Evolutionary conservation across 1,284 basidiomycete genomes (phyloP).

Genomic region (Ustilago loliicola): DNA sequence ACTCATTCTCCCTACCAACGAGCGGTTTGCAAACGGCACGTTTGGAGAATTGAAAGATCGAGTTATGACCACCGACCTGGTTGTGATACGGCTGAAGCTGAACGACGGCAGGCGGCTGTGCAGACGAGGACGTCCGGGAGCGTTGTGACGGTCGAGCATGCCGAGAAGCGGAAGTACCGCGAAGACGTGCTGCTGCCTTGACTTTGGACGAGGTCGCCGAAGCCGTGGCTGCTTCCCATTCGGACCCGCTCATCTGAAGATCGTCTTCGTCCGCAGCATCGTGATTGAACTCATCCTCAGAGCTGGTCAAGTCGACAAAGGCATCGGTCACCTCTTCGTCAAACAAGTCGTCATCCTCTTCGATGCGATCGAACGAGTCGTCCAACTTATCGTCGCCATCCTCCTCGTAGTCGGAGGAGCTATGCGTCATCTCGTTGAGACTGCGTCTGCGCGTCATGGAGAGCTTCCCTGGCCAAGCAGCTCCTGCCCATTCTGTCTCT

Average conservation of each 20-base stretch:
- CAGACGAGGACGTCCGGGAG: slow-evolving; percentile 14
- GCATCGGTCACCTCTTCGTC: slow-evolving; percentile 26
- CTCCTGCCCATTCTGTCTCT: slow-evolving; percentile 41
- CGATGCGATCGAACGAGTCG: slow-evolving; percentile 28
- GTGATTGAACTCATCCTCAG: slow-evolving; percentile 36
- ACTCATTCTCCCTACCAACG: slow-evolving; percentile 94
- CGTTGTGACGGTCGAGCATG: slow-evolving; percentile 9
- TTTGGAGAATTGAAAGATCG: slow-evolving; percentile 98
- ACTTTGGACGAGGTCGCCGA: not conserved
- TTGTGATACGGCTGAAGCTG: slow-evolving; percentile 96
- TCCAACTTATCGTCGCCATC: slow-evolving; percentile 35
- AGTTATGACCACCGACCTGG: slow-evolving; percentile 95
- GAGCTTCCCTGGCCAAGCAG: slow-evolving; percentile 36
- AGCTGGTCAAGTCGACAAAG: slow-evolving; percentile 23
- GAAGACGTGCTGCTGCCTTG: not conserved
- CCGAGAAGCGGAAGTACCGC: slow-evolving; percentile 5
- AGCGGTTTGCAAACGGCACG: slow-evolving; percentile 99
- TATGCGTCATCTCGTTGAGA: slow-evolving; percentile 33
- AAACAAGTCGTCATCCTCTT: slow-evolving; percentile 16
- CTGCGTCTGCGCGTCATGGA: slow-evolving; percentile 43
- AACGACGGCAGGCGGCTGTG: slow-evolving; percentile 73
- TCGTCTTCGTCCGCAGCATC: slow-evolving; percentile 45
- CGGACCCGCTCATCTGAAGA: slow-evolving; percentile 49
- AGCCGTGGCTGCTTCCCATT: slow-evolving; percentile 34
- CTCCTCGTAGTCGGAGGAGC: slow-evolving; percentile 50